Evolutionary conservation across 305 asterid genomes (phyloP).

Genomic region (Lippia alba): DNA sequence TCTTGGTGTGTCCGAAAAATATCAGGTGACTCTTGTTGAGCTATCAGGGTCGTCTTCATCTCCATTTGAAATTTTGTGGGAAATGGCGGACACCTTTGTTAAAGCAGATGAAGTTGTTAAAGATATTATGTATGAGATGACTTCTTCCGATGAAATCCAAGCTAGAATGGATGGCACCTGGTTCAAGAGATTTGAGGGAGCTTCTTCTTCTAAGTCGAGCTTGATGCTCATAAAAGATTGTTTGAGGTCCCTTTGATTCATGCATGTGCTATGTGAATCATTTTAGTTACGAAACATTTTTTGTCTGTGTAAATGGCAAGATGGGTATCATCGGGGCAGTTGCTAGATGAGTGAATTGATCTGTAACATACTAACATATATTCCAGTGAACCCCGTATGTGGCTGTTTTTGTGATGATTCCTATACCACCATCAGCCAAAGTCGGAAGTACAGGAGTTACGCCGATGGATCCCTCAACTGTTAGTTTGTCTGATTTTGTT

Average conservation of each 20-base stretch:
- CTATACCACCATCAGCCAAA: conserved; percentile 73
- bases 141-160: conserved; percentile 61
- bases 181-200: conserved; percentile 62
- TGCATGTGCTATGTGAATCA: not conserved
- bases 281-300: not conserved
- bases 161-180: conserved; percentile 78
- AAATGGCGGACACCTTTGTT: conserved; percentile 50
- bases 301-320: too few species aligned
- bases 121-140: conserved; percentile 57
- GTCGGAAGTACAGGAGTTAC: conserved; percentile 62
- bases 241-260: conserved; percentile 52
- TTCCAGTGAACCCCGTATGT: too few species aligned
- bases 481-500: conserved; percentile 31
- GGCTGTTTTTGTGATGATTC: conserved; percentile 57
- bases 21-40: conserved; percentile 81
- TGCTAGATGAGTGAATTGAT: too few species aligned
- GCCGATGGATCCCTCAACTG: conserved; percentile 47
- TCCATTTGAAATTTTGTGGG: conserved; percentile 50
- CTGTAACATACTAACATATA: too few species aligned
- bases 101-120: conserved; percentile 61
- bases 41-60: conserved; percentile 56
- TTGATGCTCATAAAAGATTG: conserved; percentile 50
- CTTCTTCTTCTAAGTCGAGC: conserved; percentile 42
- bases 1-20: conserved; percentile 25
- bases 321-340: too few species aligned